Evolutionary conservation across 78 protist species (phyloP).

Genomic region (Guillardia theta): DNA sequence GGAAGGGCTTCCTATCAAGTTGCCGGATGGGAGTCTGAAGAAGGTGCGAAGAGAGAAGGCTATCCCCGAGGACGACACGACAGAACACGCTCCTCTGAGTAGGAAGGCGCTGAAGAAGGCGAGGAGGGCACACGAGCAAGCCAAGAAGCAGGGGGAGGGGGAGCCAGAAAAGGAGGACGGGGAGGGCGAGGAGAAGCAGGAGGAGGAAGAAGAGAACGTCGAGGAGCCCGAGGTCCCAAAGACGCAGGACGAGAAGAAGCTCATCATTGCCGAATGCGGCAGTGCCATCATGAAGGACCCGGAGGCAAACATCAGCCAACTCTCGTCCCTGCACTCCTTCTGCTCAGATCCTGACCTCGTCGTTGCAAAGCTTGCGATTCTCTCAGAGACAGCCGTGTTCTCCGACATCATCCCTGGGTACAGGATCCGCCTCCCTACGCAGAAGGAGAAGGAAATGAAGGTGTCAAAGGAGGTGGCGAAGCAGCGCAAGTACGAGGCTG

Average conservation of each 20-base stretch:
- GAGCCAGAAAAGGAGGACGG: background rate
- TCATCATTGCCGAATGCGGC: background rate
- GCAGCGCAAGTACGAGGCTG: constrained; percentile 42
- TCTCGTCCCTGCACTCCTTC: background rate
- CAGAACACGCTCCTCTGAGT: too few species aligned
- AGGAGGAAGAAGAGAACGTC: background rate
- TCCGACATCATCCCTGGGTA: constrained; percentile 60
- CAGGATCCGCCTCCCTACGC: constrained; percentile 47
- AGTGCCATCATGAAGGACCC: background rate
- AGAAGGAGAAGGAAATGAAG: constrained; percentile 39
- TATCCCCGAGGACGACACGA: too few species aligned
- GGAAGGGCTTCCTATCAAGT: background rate
- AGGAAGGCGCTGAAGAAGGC: background rate
- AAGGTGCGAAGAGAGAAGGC: background rate
- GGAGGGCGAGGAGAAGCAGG: background rate
- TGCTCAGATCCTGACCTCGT: background rate
- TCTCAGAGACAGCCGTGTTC: background rate
- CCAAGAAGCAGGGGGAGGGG: background rate
- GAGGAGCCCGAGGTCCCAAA: background rate
- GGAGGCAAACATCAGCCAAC: background rate
- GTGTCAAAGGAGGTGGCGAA: constrained; percentile 49
- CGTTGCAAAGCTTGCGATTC: background rate
- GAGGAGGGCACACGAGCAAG: background rate
- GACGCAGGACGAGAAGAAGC: background rate
- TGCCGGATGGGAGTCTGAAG: background rate